Base-by-base conservation (phyloP, 352 stramenopile species). In the Blastocystis sp. region DNA sequence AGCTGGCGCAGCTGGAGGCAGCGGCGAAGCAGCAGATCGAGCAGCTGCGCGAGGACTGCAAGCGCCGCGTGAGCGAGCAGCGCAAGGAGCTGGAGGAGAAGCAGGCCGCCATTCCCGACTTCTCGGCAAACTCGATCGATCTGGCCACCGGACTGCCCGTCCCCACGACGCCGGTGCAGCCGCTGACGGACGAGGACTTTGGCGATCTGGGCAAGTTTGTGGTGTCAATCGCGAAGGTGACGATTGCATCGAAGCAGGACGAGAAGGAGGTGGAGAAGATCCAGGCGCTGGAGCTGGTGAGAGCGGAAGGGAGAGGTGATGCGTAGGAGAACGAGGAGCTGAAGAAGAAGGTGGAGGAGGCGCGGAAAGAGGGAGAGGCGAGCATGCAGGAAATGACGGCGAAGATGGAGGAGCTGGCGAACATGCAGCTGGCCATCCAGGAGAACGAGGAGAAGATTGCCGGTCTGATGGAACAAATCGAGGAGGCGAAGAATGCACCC, bases 351-450 rank as follows among this genome's bases (percentile, higher is more conserved):
- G 41, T 79, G 53, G 52, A 61, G 38, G 11, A 17, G 23, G 23
- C 60, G 76, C 34, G 43, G 60, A 56, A 86, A 28, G 76, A 86
- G 60, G 70, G 65, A 17, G 64, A 79, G 53, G 0, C 61, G 69
- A 79, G 62, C 43, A 79, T 53, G 23, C 69, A 79, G 53, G 21
- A 64, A 10, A 10, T 79, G 69, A 76, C 60, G 56, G 59, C 38
- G 14, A 86, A 86, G 53, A 40, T 76, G 76, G 64, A 76, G 60
- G 38, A 86, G 76, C 69, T 86, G 23, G 64, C 64, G 28, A 23
- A 45, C 1, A 86, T 86, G 76, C 60, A 86, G 40, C 28, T 48
- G 53, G 41, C 38, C 14, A 86, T 56, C 14, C 60, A 86, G 64
- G 34, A 86, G 40, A 74, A 71, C n/a, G 64, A 76, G 60, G 64